phyloP scores from a whole-genome alignment of 805 yeast genomes.

The Candida golubevii region DNA sequence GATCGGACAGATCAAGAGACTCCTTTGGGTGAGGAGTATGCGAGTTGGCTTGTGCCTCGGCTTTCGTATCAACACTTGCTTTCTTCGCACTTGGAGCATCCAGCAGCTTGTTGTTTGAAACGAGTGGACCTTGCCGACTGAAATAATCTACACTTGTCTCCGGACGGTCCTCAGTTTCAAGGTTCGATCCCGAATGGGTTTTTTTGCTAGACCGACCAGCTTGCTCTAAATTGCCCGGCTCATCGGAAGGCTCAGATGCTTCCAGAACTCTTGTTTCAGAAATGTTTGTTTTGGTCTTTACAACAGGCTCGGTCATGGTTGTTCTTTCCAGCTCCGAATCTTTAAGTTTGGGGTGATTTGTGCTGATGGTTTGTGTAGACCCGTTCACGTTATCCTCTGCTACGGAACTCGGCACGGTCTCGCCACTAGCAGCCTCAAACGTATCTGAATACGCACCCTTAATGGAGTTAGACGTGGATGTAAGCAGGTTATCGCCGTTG shows the following conservation, averaged over 20 bases:
- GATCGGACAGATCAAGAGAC: constrained; percentile 3
- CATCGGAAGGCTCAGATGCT: neutral
- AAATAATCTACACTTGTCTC: neutral
- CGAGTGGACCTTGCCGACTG: no score
- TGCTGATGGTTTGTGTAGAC: constrained; percentile 7
- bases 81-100: neutral
- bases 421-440: constrained; percentile 16
- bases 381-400: constrained; percentile 14
- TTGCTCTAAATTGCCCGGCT: neutral
- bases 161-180: neutral
- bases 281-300: neutral
- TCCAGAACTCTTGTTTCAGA: neutral
- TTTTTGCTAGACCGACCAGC: neutral
- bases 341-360: constrained; percentile 4
- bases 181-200: neutral
- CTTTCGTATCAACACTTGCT: neutral
- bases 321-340: constrained; percentile 14
- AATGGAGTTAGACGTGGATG: constrained; percentile 15
- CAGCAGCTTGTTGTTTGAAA: neutral
- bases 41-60: constrained; percentile 2
- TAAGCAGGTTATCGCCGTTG: constrained; percentile 11
- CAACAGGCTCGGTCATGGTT: constrained; percentile 8
- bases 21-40: constrained; percentile 7
- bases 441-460: constrained; percentile 13
- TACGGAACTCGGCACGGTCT: constrained; percentile 16